phyloP scores from a whole-genome alignment of 2,329 filamentous ascomycete genomes.

The Raffaelea deltoideospora region DNA sequence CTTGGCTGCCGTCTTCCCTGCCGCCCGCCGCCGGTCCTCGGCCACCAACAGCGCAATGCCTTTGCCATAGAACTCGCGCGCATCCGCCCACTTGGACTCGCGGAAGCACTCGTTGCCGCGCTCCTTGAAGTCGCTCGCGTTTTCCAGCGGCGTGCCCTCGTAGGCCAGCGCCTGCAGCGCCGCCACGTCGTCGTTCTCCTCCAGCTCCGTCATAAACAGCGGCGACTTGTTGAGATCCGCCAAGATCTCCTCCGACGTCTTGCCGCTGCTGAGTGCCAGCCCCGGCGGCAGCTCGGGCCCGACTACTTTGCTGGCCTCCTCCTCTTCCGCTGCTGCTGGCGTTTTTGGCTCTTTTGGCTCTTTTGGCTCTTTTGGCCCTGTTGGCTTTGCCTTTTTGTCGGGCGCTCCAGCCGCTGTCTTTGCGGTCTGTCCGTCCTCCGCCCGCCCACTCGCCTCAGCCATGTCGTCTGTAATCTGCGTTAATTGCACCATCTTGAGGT shows the following conservation, averaged over 20 bases:
- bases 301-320: conserved; percentile 2
- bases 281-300: conserved; percentile 30
- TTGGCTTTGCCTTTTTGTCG: not conserved
- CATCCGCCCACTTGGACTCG: conserved; percentile 60
- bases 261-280: conserved; percentile 23
- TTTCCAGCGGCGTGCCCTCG: conserved; percentile 77
- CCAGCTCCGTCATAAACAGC: conserved; percentile 90
- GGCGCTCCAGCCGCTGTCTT: not conserved
- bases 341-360: not conserved
- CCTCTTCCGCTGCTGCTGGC: not conserved
- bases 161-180: conserved; percentile 83
- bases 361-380: too few relatives aligned
- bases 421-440: too few relatives aligned
- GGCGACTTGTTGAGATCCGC: conserved; percentile 49
- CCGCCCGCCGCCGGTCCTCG: conserved; percentile 42
- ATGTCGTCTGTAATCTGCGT: conserved; percentile 9
- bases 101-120: conserved; percentile 83
- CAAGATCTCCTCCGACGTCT: conserved; percentile 39
- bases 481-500: conserved; percentile 8
- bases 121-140: conserved; percentile 72
- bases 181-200: conserved; percentile 71
- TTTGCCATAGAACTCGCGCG: conserved; percentile 82
- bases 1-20: conserved; percentile 13
- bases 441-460: conserved; percentile 3
- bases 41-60: conserved; percentile 57